Base-by-base conservation (phyloP, 176 grass and related monocot species). In the Oryza punctata region DNA sequence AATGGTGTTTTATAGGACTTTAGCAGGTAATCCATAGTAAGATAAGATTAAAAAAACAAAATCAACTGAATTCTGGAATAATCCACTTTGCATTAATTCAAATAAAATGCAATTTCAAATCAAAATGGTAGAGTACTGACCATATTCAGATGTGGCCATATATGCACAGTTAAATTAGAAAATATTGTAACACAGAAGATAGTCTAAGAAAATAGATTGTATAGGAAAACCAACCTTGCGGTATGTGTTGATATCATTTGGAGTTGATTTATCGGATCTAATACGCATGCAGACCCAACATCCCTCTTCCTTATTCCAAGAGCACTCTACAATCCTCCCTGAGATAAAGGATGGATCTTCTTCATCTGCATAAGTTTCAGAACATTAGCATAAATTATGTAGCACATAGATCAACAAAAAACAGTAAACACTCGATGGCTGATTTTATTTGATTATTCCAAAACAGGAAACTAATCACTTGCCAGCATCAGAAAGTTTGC, bases 161-260 rank as follows among this genome's bases (percentile, higher is more conserved):
- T 47, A 29, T 32, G 63, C 33, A 78, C 12, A 66, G 28, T 41
- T 16, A 23, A 78, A 85, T 84, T n/a, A 76, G 13, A 40, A 72
- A 76, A 41, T 15, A 28, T 70, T 30, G 2, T 41, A 75, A 59
- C 15, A 79, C 21, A 84, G 8, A 68, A 43, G 68, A 73, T 35
- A 72, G 69, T 25, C 83, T 52, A 49, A 3, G 46, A 87, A 16
- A 78, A 89, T 40, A 43, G 29, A 73, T 35, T 65, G 40, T 41
- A 86, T 70, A 49, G 5, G 46, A 87, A 16, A 78, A 86, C 50
- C 54, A 77, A 38, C 94, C 94, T 97, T 97, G 76, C 87, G 78
- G 50, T 97, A 97, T 84, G 94, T 97, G 61, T 94, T 97, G 61
- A 97, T 97, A 40, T 97, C 94, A n/a, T 94, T 97, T 44, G 94